Evolutionary conservation across 768 basidiomycete genomes (phyloP), one percentile per base, ranked within the genome.

Genomic region (Tylopilus intermedius): DNA sequence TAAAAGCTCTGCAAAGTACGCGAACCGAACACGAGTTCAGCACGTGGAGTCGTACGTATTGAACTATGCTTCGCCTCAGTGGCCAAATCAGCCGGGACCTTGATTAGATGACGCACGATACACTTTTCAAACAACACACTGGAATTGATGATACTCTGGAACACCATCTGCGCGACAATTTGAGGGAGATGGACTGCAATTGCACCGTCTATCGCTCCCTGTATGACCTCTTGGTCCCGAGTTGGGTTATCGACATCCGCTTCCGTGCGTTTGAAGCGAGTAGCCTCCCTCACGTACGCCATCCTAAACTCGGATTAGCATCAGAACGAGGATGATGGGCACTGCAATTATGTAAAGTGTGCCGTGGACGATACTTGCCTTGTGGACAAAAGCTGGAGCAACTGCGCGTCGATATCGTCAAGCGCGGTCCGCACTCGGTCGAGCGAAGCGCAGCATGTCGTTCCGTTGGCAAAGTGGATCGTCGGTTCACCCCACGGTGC

Each of bases 381-480:
- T 18, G 39, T 46, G 11, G 60, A 57, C 46, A 65, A n/a, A 32
- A 66, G 47, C 26, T 54, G 51, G 43, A 66, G 21, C 4, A 66
- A 18, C 30, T 62, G 49, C 2, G 53, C 53, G 30, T 66, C 62
- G 21, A 65, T 49, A 5, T 43, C 40, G 21, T 66, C 40, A 14
- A 66, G 51, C 8, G 58, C 56, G 8, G 6, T 7, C 30, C 53
- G 57, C 18, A 66, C 56, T 38, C 62, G 48, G 22, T 58, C 51
- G n/a, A 66, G 50, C 3, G 62, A 66, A 8, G 62, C 54, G 38
- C 64, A 66, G 18, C 62, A 65, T 11, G 56, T 65, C 5, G 64
- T 62, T 29, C 64, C 62, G 26, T 64, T 59, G 26, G 52, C 5
- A 21, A 37, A 56, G 8, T 41, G 29, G 21, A 64, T 66, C 35